phyloP scores from a whole-genome alignment of 106 monocot genomes.

The Alisma plantagoaquatica region DNA sequence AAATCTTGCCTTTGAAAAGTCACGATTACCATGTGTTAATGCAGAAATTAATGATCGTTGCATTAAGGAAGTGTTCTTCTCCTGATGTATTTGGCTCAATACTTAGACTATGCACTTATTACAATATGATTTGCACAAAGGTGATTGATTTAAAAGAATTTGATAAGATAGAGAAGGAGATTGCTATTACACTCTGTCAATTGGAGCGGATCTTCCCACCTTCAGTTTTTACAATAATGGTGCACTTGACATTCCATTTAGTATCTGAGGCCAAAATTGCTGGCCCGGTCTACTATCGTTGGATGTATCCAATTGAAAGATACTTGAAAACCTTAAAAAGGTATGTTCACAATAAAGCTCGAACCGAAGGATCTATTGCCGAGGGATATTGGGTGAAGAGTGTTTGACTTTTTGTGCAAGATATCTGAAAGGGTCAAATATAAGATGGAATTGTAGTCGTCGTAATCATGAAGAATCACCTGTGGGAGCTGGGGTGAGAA shows the following conservation, averaged over 20 bases:
- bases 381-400: slow-evolving; percentile 1
- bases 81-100: too few relatives aligned
- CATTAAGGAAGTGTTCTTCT: background rate
- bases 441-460: too few relatives aligned
- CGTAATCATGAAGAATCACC: too few relatives aligned
- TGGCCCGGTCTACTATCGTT: background rate
- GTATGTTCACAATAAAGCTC: background rate
- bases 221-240: background rate
- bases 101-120: too few relatives aligned
- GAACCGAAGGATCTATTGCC: background rate
- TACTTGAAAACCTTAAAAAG: background rate
- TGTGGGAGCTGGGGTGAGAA: too few relatives aligned
- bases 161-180: background rate
- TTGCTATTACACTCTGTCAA: background rate
- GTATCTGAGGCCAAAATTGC: too few relatives aligned
- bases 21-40: slow-evolving; percentile 7
- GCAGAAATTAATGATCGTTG: background rate
- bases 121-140: too few relatives aligned
- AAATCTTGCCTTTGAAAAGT: background rate
- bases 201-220: slow-evolving; percentile 1
- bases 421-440: background rate
- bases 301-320: slow-evolving; percentile 5
- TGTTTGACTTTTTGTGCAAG: background rate
- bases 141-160: too few relatives aligned
- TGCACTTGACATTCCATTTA: too few relatives aligned